Evolutionary conservation across 495 filamentous ascomycete species (phyloP), one percentile per base, ranked within the genome.

Genomic region (Cryomyces antarcticus): DNA sequence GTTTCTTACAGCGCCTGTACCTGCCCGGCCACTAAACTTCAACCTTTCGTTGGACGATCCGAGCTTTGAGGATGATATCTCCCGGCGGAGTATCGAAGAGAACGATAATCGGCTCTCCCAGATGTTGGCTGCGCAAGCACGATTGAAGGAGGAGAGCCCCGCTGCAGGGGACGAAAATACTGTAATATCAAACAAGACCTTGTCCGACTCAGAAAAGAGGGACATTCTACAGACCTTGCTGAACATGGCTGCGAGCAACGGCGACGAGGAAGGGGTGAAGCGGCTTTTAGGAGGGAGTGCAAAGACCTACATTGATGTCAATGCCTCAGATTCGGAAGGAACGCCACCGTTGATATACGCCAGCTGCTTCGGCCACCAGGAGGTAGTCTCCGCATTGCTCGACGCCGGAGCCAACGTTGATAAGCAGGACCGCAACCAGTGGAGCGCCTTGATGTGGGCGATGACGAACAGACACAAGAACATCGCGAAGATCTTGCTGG

Each of bases 371-470:
- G 89, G 89, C 34, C 89, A 99, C 59, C 82, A 93, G 63, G 73
- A 79, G 31, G 87, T 93, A 7, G 89, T 94, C 27, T 66, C 76
- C 38, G 76, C 78, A 30, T 73, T 99, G 31, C 67, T 99, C 30
- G 72, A 84, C 40, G 82, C 80, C 5, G 84, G 89, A 4, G 89
- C 82, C n/a, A 72, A 84, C 47, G 82, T 95, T 28, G 84, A 99
- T 58, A 75, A 79, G 54, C 89, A 95, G 61, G 89, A 99, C 56
- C 77, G 80, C 40, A 93, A 96, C 56, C 76, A 88, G 48, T 99
- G 89, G 89, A 99, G 84, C 57, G 78, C 89, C 12, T 64, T 99
- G 51, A 99, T 96, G 89, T 99, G 89, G 89, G 89, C 89, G 30
- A 96, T 95, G 84, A 96, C 89, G 34, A 99, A 96, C 56, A 68